Evolutionary conservation across 805 yeast genomes (phyloP).

Genomic region (Yamadazyma nakazawae): DNA sequence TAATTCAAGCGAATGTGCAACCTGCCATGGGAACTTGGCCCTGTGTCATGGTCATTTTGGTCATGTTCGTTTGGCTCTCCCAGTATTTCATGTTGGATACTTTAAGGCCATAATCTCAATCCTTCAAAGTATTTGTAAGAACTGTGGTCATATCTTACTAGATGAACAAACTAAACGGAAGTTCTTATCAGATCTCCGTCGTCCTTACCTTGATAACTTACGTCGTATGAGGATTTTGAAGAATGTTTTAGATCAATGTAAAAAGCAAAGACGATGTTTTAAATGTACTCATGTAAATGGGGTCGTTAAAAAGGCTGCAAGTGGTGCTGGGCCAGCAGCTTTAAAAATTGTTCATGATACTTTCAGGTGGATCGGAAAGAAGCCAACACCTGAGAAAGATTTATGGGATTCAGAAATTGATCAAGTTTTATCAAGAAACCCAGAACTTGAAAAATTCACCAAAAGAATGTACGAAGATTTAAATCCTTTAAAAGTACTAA

Average conservation of each 20-base stretch:
- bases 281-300: conserved; percentile 89
- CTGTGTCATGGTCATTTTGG: conserved; percentile 99
- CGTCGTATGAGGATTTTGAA: conserved; percentile 88
- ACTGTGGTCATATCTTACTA: conserved; percentile 74
- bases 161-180: conserved; percentile 68
- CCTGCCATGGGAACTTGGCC: conserved; percentile 89
- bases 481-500: conserved; percentile 86
- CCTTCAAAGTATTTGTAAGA: conserved; percentile 86
- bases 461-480: conserved; percentile 89
- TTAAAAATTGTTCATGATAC: conserved; percentile 93
- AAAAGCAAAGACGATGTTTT: conserved; percentile 88
- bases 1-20: conserved; percentile 78
- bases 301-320: conserved; percentile 93
- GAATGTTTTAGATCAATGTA: conserved; percentile 84
- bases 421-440: conserved; percentile 67
- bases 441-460: conserved; percentile 84
- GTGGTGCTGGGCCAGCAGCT: conserved; percentile 90
- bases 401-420: conserved; percentile 87
- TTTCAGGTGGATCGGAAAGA: conserved; percentile 93
- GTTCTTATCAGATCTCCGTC: conserved; percentile 73
- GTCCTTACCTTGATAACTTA: conserved; percentile 86
- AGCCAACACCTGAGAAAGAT: conserved; percentile 75
- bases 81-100: conserved; percentile 97
- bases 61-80: conserved; percentile 85
- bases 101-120: conserved; percentile 88